These are phyloP conservation scores for Alternaria sp. DNA, from an alignment of 2,329 filamentous ascomycete genomes.

Conservation along the genomic window DNA sequence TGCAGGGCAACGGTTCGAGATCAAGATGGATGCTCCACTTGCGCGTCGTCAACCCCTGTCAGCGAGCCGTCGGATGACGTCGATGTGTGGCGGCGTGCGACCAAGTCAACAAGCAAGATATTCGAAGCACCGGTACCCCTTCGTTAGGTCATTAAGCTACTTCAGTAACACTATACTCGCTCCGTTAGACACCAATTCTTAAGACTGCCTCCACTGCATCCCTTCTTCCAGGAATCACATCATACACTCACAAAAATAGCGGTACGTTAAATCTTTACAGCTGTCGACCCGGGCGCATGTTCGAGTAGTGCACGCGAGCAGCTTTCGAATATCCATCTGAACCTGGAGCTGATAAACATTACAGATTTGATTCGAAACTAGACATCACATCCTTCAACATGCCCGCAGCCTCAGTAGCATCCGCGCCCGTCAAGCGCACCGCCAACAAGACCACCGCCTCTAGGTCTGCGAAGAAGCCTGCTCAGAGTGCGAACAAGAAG, in stretches of 20 bases:
- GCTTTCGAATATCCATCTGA: background rate
- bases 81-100: slow-evolving; percentile 43
- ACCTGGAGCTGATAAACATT: slow-evolving; percentile 10
- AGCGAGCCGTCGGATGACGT: slow-evolving; percentile 42
- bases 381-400: slow-evolving; percentile 26
- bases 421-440: slow-evolving; percentile 45
- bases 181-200: slow-evolving; percentile 6
- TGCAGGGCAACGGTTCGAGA: slow-evolving; percentile 30
- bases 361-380: background rate
- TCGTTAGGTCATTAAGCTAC: slow-evolving; percentile 20
- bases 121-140: slow-evolving; percentile 21
- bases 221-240: background rate
- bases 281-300: slow-evolving; percentile 13
- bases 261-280: slow-evolving; percentile 23
- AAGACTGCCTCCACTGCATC: background rate
- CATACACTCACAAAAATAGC: slow-evolving; percentile 1
- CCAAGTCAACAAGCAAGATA: slow-evolving; percentile 34
- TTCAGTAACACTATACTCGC: slow-evolving; percentile 11
- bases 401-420: slow-evolving; percentile 47
- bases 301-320: slow-evolving; percentile 33
- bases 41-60: slow-evolving; percentile 32
- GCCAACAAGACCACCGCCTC: slow-evolving; percentile 41
- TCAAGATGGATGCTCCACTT: slow-evolving; percentile 37
- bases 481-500: slow-evolving; percentile 26
- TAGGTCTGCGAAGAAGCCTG: slow-evolving; percentile 41